Evolutionary conservation across 2,329 filamentous ascomycete genomes (phyloP).

Genomic region (Pseudonectria buxi): DNA sequence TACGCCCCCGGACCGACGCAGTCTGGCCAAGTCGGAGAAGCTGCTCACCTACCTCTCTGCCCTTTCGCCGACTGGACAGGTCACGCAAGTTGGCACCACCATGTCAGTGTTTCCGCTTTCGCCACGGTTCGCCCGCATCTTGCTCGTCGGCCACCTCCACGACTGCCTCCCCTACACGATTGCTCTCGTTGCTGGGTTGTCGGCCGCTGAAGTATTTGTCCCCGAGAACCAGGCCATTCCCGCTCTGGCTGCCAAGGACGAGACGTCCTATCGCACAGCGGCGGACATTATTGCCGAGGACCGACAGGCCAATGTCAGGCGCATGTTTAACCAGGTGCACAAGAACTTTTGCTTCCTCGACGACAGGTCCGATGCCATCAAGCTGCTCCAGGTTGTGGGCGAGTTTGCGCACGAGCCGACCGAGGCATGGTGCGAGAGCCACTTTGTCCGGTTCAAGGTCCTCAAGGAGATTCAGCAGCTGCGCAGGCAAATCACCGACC

Average conservation of each 20-base stretch:
- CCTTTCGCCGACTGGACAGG: constrained; percentile 61
- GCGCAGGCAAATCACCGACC: constrained; percentile 71
- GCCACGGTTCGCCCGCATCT: constrained; percentile 83
- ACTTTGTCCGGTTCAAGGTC: constrained; percentile 82
- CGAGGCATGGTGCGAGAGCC: constrained; percentile 69
- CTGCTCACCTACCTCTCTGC: constrained; percentile 81
- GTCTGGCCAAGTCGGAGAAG: constrained; percentile 76
- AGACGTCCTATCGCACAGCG: constrained; percentile 49
- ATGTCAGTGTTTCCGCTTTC: constrained; percentile 87
- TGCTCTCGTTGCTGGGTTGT: constrained; percentile 79
- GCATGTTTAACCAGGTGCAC: constrained; percentile 62
- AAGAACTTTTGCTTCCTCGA: constrained; percentile 75
- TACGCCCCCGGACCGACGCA: constrained; percentile 72
- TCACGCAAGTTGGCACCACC: constrained; percentile 72
- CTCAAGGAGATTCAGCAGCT: constrained; percentile 82
- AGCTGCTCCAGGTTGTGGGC: constrained; percentile 80
- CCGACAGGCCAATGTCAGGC: constrained; percentile 56
- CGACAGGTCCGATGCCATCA: constrained; percentile 79
- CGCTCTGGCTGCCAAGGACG: constrained; percentile 39
- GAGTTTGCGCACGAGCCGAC: constrained; percentile 72
- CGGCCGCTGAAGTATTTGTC: constrained; percentile 81
- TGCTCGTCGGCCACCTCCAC: constrained; percentile 80
- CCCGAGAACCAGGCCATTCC: constrained; percentile 72
- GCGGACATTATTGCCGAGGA: constrained; percentile 67
- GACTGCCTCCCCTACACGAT: constrained; percentile 80